Evolutionary conservation across 2,329 filamentous ascomycete species (phyloP), one percentile per base, ranked within the genome.

Genomic region (Penicillium sp.): DNA sequence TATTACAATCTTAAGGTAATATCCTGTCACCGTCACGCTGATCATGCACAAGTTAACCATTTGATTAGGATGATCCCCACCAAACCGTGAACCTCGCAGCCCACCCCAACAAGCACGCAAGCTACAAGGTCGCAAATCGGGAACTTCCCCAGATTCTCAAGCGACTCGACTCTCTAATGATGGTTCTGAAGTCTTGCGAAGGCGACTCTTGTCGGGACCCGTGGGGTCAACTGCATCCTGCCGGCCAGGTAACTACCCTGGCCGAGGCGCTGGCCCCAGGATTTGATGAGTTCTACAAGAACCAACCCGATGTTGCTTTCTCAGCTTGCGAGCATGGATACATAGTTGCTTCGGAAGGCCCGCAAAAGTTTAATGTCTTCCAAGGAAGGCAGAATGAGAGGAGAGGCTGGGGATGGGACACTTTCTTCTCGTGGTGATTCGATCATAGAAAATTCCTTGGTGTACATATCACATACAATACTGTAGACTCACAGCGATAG

Each of bases 151-250:
- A 77, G 45, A 71, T 84, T 0, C 60, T 79, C 3, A 68, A 74
- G 18, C 78, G 83, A 2, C 75, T 88, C 0, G 84, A 87, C 54
- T 72, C 82, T 2, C 72, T 87, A 1, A 73, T 86, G 40, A 70
- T 87, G 53, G 80, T 85, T 1, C 72, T 84, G 20, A 87, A 87
- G 69, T 81, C 81, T 3, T 87, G 84, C 68, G 80, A 80, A 61
- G 80, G 76, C 7, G 58, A 71, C 8, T 73, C 75, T 0, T 87
- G 84, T 59, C 69, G 77, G 3, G 68, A 78, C 20, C 84, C 84
- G 0, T 87, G 84, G 84, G 69, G 70, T 12, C 74, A 75, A 2
- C 68, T 87, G 2, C 83, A 86, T 57, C 83, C 83, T 0, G 68
- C 67, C 1, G 80, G 80, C 0, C 63, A 76, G 23, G 84, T 86